phyloP scores from a whole-genome alignment of 805 yeast genomes.

The Candida qinlingensis region DNA sequence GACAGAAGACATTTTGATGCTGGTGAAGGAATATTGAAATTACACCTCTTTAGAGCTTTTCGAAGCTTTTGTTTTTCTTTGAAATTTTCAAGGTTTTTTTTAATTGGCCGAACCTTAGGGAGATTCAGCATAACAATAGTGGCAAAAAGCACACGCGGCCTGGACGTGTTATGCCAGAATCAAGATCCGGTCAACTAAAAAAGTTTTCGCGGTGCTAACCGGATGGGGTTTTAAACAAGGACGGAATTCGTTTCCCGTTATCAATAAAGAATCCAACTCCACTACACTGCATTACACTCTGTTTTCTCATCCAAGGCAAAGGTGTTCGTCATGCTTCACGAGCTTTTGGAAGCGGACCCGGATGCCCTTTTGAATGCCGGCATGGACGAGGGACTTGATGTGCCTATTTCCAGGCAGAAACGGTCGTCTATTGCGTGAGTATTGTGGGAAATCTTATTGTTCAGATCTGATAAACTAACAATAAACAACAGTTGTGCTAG shows the following conservation, averaged over 20 bases:
- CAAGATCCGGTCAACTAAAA: neutral
- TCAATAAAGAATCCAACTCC: neutral
- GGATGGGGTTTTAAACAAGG: too few relatives aligned
- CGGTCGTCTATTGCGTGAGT: constrained; percentile 22
- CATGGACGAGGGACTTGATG: constrained; percentile 6
- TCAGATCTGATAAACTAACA: neutral
- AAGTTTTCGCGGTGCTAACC: too few relatives aligned
- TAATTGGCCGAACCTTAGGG: constrained; percentile 1
- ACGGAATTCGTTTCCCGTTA: neutral
- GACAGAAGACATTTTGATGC: constrained; percentile 13
- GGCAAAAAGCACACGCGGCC: neutral
- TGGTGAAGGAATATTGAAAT: neutral
- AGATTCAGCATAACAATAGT: constrained; percentile 1
- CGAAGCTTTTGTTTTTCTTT: neutral
- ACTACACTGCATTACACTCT: neutral
- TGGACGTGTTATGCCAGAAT: neutral
- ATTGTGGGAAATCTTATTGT: neutral
- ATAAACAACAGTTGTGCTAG: constrained; percentile 41
- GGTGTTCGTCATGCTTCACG: neutral
- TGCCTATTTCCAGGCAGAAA: constrained; percentile 18
- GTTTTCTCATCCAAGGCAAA: neutral
- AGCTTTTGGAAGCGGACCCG: neutral
- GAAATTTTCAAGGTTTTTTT: constrained; percentile 4
- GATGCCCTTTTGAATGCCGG: neutral
- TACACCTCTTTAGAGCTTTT: neutral